Percentiles rank a stretch among this genome's conserved stretches.
Evolutionary conservation across 2,329 filamentous ascomycete species (phyloP).

Genomic region (Pyricularia grisea): DNA sequence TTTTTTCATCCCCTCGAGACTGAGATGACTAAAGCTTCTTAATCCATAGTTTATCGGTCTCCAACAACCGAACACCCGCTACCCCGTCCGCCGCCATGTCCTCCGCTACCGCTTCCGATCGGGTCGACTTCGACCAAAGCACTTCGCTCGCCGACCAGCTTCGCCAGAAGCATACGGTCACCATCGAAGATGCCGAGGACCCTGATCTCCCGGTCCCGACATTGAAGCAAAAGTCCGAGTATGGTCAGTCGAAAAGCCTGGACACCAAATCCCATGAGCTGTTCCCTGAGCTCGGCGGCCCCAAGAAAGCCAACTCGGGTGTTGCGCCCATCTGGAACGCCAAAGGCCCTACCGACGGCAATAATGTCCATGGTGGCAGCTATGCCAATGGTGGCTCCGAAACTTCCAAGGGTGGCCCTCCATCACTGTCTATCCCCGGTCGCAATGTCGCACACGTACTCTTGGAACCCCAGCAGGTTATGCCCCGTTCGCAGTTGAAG

Average conservation of each 20-base stretch:
- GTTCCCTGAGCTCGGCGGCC: slow-evolving; percentile 80
- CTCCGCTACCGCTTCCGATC: slow-evolving; percentile 15
- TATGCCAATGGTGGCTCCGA: slow-evolving; percentile 42
- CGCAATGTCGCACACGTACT: slow-evolving; percentile 70
- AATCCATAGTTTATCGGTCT: neutral
- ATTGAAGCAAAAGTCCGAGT: slow-evolving; percentile 53
- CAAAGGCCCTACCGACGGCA: slow-evolving; percentile 45
- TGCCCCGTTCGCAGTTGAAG: slow-evolving; percentile 69
- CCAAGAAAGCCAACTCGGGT: slow-evolving; percentile 56
- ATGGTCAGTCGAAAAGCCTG: slow-evolving; percentile 37
- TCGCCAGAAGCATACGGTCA: slow-evolving; percentile 55
- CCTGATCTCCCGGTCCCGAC: slow-evolving; percentile 58
- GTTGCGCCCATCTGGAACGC: slow-evolving; percentile 70
- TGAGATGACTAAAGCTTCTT: neutral
- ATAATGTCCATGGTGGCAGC: slow-evolving; percentile 43
- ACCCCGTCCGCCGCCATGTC: slow-evolving; percentile 11
- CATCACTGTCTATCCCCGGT: slow-evolving; percentile 68
- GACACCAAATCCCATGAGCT: slow-evolving; percentile 84
- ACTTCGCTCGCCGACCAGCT: slow-evolving; percentile 48
- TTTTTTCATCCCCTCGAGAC: neutral
- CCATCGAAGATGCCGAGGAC: slow-evolving; percentile 79
- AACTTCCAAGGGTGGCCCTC: slow-evolving; percentile 24
- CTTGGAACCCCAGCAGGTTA: slow-evolving; percentile 66
- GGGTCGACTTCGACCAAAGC: slow-evolving; percentile 28
- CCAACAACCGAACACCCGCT: neutral